Evolutionary conservation across 2,329 filamentous ascomycete genomes (phyloP), one percentile per base, ranked within the genome.

Genomic region (Calonectria ilicicola): DNA sequence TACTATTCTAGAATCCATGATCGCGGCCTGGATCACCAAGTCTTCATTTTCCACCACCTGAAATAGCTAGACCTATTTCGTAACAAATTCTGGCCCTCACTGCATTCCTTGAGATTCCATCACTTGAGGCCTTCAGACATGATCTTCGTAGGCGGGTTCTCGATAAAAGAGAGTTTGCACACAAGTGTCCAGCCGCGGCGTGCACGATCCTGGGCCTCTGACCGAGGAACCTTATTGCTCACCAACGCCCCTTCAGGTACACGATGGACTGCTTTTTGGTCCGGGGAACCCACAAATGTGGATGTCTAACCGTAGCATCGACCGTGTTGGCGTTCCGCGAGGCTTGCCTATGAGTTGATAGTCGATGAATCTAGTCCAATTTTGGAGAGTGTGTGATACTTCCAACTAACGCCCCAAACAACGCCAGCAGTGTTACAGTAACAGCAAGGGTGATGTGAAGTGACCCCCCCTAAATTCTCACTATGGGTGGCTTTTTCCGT

Each of bases 151-250:
- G n/a, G 38, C 27, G 38, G n/a, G 46, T 35, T 26, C 10, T 44
- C n/a, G 35, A 15, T 63, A 15, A 17, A 67, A n/a, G 46, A 67
- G 64, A 70, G 63, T 67, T 71, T 60, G 53, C 17, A 19, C 15
- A 27, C 44, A 26, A 49, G 60, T 62, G 51, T 42, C 44, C 51
- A n/a, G 51, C 53, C 42, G 21, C 38, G 12, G 44, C 40, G 69
- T 65, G 32, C 42, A 63, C 40, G 56, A 62, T 42, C 23, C 51
- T 65, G 42, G 40, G 29, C 67, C 38, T 14, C 14, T 51, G 58
- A 44, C 58, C 29, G 15, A 27, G 42, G 63, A 65, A 29, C 27
- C 7, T 40, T 49, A 49, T 38, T 64, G 62, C 7, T 38, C 32
- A 35, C 49, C 15, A 60, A 51, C 42, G 64, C 69, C 56, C 27